Base-by-base conservation (phyloP, 495 filamentous ascomycete species). In the Alectoria sarmentosa region DNA sequence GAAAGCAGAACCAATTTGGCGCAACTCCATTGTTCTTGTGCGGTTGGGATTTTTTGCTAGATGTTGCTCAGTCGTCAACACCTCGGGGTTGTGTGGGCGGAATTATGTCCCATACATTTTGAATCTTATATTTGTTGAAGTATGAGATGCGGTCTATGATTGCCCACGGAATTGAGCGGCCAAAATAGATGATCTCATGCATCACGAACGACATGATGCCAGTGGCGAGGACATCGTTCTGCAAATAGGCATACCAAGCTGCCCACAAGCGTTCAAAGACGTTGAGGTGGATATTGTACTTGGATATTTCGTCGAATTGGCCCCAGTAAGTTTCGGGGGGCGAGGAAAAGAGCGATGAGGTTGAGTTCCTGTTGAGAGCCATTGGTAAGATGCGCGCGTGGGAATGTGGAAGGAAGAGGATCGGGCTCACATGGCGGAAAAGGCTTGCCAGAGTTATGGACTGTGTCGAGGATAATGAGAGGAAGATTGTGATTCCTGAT, bases 181-280 rank as follows among this genome's bases (percentile, higher is more conserved):
- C 94, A 72, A 98, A 98, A 80, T 98, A 98, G 64, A 98, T 84
- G 28, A 86, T 30, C 75, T 98, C 93, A 76, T 98, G 93, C 88
- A 97, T 93, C 63, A 88, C 73, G 76, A 98, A 98, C 58, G 90
- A 96, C 89, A 97, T 88, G 78, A 98, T 92, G 44, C 92, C 93
- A 19, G 93, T 98, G 58, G 93, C 93, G 42, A 98, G 86, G 56
- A 88, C 86, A 81, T 98, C 93, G 71, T 98, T 97, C 71, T 92
- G 90, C 91, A 98, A 96, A 84, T 88, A 98, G n/a, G 92, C 85
- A 74, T 98, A 98, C 93, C 93, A 90, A 73, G 93, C 90, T 32
- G 90, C 89, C 93, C 93, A 98, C 60, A 95, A 76, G 59, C 85
- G 82, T 79, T 98, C 93, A 69, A 86, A 79, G 58, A 89, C 76